Base-by-base conservation (phyloP, 257 asterid genomes). In the Misopates orontium region DNA sequence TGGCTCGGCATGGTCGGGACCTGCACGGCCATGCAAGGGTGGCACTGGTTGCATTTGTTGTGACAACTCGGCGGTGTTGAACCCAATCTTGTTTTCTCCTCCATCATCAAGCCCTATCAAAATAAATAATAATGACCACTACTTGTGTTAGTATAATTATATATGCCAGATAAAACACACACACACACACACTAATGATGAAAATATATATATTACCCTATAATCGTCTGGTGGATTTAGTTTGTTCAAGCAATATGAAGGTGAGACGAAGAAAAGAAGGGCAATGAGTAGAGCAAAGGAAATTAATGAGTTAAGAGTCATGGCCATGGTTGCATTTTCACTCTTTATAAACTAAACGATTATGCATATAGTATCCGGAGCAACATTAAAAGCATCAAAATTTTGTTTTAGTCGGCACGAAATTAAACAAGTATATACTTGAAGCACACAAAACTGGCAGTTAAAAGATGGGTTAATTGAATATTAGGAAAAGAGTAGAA, bases 11-110 rank as follows among this genome's bases (percentile, higher is more conserved):
- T 63, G 1, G 97, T 77, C 0, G 99, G 99, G 19, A 82, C 87
- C 62, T 94, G 96, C 64, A 76, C 95, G 25, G 99, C 97, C 88
- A 79, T 82, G 95, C 99, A 94, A 11, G 99, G 99, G 79, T 88
- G 96, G 79, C 97, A 94, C 60, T 85, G 80, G 83, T 90, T 88
- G 81, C 97, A 94, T 64, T 88, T 94, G 86, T 86, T 90, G 82
- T 90, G 82, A 57, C 99, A 94, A 48, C 90, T 90, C 66, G 99
- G 99, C 48, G 99, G 99, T 71, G 81, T 86, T 13, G 99, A 94
- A n/a, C 99, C 99, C 64, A 94, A 48, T 48, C 97, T 83, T 20
- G 96, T 75, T 62, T 90, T 94, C 44, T 88, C 96, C 70, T 79
- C 92, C 76, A 63, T 80, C 73, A 82, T 69, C 41, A 75, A 74